Base-by-base conservation (phyloP, 73 alveolate species). In the Blepharisma japonicum region DNA sequence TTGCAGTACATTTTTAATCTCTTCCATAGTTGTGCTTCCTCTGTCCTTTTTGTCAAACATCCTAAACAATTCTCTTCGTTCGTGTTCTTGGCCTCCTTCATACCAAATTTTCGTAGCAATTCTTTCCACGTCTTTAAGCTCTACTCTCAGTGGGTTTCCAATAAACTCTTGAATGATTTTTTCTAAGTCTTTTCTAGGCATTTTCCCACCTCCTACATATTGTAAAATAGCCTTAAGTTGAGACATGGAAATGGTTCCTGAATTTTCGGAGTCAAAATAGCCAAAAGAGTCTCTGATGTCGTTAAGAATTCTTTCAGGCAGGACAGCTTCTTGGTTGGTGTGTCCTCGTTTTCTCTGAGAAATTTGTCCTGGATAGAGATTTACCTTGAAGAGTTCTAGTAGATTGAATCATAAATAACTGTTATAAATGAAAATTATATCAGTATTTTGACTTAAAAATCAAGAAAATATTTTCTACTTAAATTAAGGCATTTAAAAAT, bases 11-110 rank as follows among this genome's bases (percentile, higher is more conserved):
- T 61, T 61, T 61, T 61, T 61, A 8, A 61, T 25, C 2, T 61
- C 74, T 61, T 61, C 74, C 74, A 61, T 61, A 25, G 74, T 18
- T 1, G 74, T 61, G 18, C n/a, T 25, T 11, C 74, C 74, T 61
- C 23, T 61, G 47, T 61, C 74, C 4, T 61, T 61, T 61, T 61
- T 61, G 47, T 61, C 74, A 61, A 61, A 61, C 14, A 61, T 18
- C 46, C 47, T 14, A 61, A 61, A 61, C 18, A 61, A 11, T 8
- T 61, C 74, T 61, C 23, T 61, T 61, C 47, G 0, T 61, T 61
- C 74, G n/a, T 61, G 74, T 61, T 61, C 74, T 14, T 18, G 23
- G 14, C 74, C 74, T 14, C 47, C 23, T 14, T 61, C 74, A 9
- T 14, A 18, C 74, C 74, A 61, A 9, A 61, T 39, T 9, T 25